Base-by-base conservation (phyloP, 2,329 filamentous ascomycete species). In the Alternaria consortialis region DNA sequence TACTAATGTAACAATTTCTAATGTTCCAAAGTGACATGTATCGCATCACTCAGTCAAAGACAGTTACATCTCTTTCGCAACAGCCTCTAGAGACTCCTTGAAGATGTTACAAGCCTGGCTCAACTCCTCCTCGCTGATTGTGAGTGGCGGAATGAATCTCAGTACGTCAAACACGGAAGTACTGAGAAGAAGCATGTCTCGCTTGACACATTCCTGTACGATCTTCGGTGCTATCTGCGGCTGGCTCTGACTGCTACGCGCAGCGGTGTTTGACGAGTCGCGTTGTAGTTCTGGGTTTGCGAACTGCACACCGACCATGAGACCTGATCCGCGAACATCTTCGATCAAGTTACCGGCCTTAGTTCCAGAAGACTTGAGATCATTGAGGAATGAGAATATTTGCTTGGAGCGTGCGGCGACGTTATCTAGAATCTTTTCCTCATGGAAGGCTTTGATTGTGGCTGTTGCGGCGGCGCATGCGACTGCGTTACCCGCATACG, bases 251-350 rank as follows among this genome's bases (percentile, higher is more conserved):
- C 66, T 64, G 5, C 69, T 43, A 27, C 43, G 43, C 12, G 69
- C 40, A 11, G 68, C 66, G 11, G 55, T 52, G 31, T 74, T 74
- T 8, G 67, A 65, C 5, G 72, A 73, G 6, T 66, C 63, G 50
- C 51, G 39, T 50, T 73, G 62, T 7, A 69, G 53, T 27, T 53
- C 51, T 2, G 66, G 42, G 47, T 72, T 71, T 13, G 60, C 60
- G 40, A 74, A 73, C 53, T 74, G 72, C 20, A 74, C 59, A 20
- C 71, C 72, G 25, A 74, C 68, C 72, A 74, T 74, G 37, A 74
- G 32, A 1, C 72, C 72, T 3, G 56, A 64, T 34, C 72, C 72
- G 2, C 72, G 71, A 8, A 74, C 60, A 39, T 74, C 72, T 47
- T 74, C 69, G 17, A 74, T 74, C 53, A 73, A 32, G 31, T 65